Percentiles rank a stretch among this genome's conserved stretches.
These are phyloP conservation scores for Fusarium sp. DNA, from an alignment of 2,329 filamentous ascomycete genomes.

Conservation along the genomic window DNA sequence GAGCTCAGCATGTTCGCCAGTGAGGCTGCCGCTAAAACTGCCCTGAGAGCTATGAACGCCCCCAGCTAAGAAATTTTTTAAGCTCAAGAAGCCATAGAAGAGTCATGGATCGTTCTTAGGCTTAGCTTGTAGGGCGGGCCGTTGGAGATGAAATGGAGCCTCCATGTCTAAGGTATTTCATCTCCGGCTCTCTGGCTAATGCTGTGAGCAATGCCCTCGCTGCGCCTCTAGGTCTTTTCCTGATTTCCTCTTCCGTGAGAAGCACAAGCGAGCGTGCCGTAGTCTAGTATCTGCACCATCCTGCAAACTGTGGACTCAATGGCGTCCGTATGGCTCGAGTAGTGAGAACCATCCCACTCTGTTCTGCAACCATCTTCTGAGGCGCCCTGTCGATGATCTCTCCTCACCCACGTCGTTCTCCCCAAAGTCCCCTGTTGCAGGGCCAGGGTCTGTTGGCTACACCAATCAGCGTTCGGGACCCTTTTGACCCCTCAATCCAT, in stretches of 20 bases:
- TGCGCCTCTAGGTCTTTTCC: constrained; percentile 7
- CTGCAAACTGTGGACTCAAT: constrained; percentile 17
- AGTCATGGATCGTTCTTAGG: constrained; percentile 26
- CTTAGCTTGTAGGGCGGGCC: constrained; percentile 2
- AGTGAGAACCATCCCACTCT: constrained; percentile 36
- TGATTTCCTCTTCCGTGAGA: constrained; percentile 10
- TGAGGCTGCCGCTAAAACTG: constrained; percentile 21
- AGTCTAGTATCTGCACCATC: constrained; percentile 13
- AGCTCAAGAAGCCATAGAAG: constrained; percentile 15
- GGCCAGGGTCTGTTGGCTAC: constrained; percentile 26
- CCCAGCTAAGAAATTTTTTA: constrained; percentile 9
- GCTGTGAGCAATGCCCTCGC: neutral
- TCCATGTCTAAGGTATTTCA: neutral
- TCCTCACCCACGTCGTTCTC: constrained; percentile 16
- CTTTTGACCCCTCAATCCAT: constrained; percentile 25
- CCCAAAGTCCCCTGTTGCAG: constrained; percentile 25
- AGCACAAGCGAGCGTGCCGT: neutral
- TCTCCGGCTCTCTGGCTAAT: neutral
- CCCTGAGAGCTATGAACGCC: constrained; percentile 18
- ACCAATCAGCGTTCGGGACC: constrained; percentile 25
- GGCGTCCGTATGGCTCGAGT: constrained; percentile 32
- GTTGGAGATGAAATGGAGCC: constrained; percentile 8
- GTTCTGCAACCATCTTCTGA: constrained; percentile 22
- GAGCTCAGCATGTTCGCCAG: constrained; percentile 27
- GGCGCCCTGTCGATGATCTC: constrained; percentile 25